A percentile compares a stretch with the other conserved stretches of the same genome.
These are phyloP conservation scores for Rhodotorula sphaerocarpa DNA, from an alignment of 768 basidiomycete genomes.

Conservation along the genomic window DNA sequence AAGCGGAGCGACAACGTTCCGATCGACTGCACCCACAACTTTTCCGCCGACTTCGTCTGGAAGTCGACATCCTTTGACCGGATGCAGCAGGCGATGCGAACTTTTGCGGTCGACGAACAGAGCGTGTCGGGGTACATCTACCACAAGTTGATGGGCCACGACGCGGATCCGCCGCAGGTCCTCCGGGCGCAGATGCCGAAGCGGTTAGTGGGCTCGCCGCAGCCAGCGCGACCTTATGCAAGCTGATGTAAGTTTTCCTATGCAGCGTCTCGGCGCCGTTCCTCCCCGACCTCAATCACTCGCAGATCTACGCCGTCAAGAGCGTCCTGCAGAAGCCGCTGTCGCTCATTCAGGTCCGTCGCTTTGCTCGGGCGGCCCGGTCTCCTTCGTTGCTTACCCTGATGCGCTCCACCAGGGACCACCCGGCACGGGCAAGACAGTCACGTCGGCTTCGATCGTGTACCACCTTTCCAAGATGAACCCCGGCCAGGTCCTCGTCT, in stretches of 20 bases:
- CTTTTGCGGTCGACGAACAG: conserved; percentile 98
- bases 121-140: conserved; percentile 99
- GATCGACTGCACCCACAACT: conserved; percentile 84
- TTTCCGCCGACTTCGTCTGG: conserved; percentile 99
- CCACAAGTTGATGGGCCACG: conserved; percentile 95
- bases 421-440: conserved; percentile 94
- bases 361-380: not conserved
- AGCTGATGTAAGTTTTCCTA: not conserved
- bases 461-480: conserved; percentile 99
- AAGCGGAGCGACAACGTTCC: conserved; percentile 86
- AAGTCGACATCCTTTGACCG: conserved; percentile 99
- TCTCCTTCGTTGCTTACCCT: not conserved
- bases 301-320: conserved; percentile 99
- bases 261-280: conserved; percentile 81
- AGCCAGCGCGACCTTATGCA: too few species aligned
- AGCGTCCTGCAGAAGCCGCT: conserved; percentile 96
- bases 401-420: conserved; percentile 53
- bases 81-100: conserved; percentile 99
- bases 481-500: conserved; percentile 87
- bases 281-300: conserved; percentile 95
- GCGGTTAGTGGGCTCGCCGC: too few species aligned
- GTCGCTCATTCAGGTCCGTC: conserved; percentile 73
- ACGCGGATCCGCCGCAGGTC: conserved; percentile 79
- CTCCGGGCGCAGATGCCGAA: conserved; percentile 78
- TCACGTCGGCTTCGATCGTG: conserved; percentile 96